Percentiles rank a stretch among this genome's conserved stretches.
phyloP scores from a whole-genome alignment of 1,139 yeast species.

The Debaryomyces subglobosus region DNA sequence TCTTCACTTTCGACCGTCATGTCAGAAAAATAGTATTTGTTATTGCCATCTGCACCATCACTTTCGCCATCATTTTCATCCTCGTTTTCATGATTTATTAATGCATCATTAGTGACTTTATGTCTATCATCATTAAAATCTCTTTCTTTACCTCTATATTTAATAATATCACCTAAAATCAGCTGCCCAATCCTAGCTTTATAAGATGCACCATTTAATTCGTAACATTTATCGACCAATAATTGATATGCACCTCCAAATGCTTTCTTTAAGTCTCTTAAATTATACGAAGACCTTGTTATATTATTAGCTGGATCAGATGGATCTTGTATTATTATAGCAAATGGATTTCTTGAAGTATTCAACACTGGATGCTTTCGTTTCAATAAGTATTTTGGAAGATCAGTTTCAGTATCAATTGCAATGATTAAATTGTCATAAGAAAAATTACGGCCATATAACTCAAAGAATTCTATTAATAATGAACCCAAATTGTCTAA shows the following conservation, averaged over 20 bases:
- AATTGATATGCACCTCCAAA: constrained; percentile 91
- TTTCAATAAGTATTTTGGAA: constrained; percentile 61
- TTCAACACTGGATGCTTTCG: constrained; percentile 55
- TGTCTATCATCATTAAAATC: constrained; percentile 80
- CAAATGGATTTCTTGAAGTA: constrained; percentile 58
- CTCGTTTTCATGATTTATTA: constrained; percentile 32
- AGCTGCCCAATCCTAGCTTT: constrained; percentile 72
- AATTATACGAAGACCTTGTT: constrained; percentile 82
- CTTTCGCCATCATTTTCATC: constrained; percentile 15
- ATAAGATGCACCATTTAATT: constrained; percentile 59
- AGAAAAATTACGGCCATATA: constrained; percentile 92
- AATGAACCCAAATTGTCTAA: constrained; percentile 83
- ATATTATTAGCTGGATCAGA: constrained; percentile 81
- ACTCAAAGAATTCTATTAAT: constrained; percentile 88
- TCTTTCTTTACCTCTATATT: constrained; percentile 72
- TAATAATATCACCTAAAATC: constrained; percentile 79
- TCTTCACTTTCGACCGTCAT: constrained; percentile 46
- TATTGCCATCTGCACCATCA: constrained; percentile 35
- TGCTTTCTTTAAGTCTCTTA: constrained; percentile 80
- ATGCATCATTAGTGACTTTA: constrained; percentile 64
- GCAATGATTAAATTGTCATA: constrained; percentile 77
- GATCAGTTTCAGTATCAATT: constrained; percentile 52
- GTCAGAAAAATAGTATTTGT: constrained; percentile 45
- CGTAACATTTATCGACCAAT: constrained; percentile 70
- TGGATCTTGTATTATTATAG: constrained; percentile 88